A percentile compares a stretch with the other conserved stretches of the same genome.
Conservation (phyloP, 140 eudicot species). For the Senecio squalidus region DNA sequence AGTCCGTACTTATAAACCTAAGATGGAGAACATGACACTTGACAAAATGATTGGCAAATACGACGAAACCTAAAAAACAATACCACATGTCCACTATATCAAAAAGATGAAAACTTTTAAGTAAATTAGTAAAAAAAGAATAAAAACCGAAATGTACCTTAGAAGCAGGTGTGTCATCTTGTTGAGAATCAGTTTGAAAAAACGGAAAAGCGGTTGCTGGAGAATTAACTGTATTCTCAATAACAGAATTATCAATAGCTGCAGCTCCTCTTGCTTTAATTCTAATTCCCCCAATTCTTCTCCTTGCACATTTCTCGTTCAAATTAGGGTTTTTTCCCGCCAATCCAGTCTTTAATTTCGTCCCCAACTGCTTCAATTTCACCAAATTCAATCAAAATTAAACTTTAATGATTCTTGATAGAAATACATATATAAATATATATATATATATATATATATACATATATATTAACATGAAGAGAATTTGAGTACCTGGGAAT, state of each 20-base stretch:
- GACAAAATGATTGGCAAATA: no score
- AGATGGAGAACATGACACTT: no score
- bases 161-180: constrained; percentile 52
- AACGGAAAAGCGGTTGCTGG: constrained; percentile 51
- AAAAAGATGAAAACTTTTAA: no score
- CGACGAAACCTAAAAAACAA: no score
- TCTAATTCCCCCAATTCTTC: constrained; percentile 17
- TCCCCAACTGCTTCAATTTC: constrained; percentile 29
- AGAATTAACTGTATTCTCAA: constrained; percentile 15
- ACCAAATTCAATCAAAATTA: not conserved
- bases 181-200: constrained; percentile 35
- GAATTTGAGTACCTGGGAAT: not conserved
- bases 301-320: constrained; percentile 1
- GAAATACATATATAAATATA: no score
- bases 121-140: not conserved
- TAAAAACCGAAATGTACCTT: constrained; percentile 32
- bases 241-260: not conserved
- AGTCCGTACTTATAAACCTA: no score
- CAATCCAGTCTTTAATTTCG: constrained; percentile 23
- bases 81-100: no score
- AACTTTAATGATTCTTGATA: not conserved
- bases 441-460: not conserved
- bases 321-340: constrained; percentile 10
- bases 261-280: constrained; percentile 19
- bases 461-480: not conserved